Evolutionary conservation across 495 filamentous ascomycete genomes (phyloP).

Genomic region (Penicillium paradoxum): DNA sequence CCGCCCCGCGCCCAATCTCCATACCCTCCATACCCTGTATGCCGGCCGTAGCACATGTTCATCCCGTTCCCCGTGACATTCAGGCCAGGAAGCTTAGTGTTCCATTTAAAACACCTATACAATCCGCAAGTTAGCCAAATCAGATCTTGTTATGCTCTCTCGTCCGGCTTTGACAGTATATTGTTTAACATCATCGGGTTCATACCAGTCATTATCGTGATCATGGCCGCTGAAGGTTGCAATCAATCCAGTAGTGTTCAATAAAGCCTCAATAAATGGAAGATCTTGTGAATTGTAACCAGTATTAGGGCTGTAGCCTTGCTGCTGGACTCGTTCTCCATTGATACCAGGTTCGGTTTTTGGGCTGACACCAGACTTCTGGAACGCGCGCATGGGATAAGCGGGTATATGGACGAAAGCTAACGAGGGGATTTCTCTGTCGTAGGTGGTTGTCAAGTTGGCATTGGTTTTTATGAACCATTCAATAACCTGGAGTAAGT

Average conservation of each 20-base stretch:
- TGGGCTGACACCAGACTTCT: conserved; percentile 35
- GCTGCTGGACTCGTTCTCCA: conserved; percentile 51
- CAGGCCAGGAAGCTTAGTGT: conserved; percentile 20
- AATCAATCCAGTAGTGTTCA: conserved; percentile 49
- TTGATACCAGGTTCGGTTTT: conserved; percentile 58
- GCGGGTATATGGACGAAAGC: conserved; percentile 68
- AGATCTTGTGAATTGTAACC: conserved; percentile 47
- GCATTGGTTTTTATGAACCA: conserved; percentile 53
- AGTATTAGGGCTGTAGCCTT: conserved; percentile 36
- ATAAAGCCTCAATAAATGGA: conserved; percentile 58
- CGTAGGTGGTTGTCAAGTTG: conserved; percentile 35
- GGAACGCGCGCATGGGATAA: conserved; percentile 48
- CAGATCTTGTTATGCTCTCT: neutral
- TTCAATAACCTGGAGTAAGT: conserved; percentile 33
- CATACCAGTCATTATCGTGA: conserved; percentile 57
- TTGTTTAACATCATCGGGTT: neutral
- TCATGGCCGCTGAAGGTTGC: conserved; percentile 62
- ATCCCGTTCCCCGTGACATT: conserved; percentile 33
- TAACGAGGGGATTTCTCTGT: conserved; percentile 50
- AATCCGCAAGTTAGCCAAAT: neutral
- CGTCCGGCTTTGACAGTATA: neutral
- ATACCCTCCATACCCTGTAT: conserved; percentile 66
- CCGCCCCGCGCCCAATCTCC: conserved; percentile 58
- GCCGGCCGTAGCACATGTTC: conserved; percentile 59
- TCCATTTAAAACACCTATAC: conserved; percentile 32